A percentile compares a stretch with the other conserved stretches of the same genome.
These are phyloP conservation scores for Myxozyma geophila DNA, from an alignment of 805 yeast species.

Conservation along the genomic window DNA sequence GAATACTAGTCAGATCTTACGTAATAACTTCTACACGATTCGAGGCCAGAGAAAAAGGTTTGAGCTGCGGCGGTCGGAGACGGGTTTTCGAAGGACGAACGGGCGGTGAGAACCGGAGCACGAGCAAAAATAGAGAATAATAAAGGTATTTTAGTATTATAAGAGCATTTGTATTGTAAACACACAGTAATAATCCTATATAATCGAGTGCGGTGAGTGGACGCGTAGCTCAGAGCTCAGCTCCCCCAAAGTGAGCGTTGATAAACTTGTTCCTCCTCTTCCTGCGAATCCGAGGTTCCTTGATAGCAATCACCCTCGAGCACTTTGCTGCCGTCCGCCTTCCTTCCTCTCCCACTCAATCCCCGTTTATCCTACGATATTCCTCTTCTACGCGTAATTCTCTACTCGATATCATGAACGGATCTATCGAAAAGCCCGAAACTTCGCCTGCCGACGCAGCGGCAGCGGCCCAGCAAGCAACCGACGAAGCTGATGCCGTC, in stretches of 20 bases:
- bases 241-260: too few species aligned
- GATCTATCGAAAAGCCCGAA: slow-evolving; percentile 5
- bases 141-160: neutral
- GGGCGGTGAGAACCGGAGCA: too few species aligned
- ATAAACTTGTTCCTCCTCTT: too few species aligned
- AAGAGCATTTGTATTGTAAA: neutral
- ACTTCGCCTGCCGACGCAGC: neutral
- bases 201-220: neutral
- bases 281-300: too few species aligned
- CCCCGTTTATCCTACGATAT: too few species aligned
- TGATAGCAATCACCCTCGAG: neutral
- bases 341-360: neutral
- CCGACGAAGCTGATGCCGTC: slow-evolving; percentile 18
- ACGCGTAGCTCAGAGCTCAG: too few species aligned
- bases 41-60: slow-evolving; percentile 2
- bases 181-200: too few species aligned
- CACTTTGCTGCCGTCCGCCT: neutral
- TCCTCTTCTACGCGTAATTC: too few species aligned
- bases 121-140: neutral
- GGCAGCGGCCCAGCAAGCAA: neutral
- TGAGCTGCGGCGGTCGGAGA: neutral
- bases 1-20: neutral
- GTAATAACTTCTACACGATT: neutral
- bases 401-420: slow-evolving; percentile 12
- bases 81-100: neutral